Evolutionary conservation across 2,329 filamentous ascomycete genomes (phyloP), one percentile per base, ranked within the genome.

Genomic region (Teratosphaeria gauchensis): DNA sequence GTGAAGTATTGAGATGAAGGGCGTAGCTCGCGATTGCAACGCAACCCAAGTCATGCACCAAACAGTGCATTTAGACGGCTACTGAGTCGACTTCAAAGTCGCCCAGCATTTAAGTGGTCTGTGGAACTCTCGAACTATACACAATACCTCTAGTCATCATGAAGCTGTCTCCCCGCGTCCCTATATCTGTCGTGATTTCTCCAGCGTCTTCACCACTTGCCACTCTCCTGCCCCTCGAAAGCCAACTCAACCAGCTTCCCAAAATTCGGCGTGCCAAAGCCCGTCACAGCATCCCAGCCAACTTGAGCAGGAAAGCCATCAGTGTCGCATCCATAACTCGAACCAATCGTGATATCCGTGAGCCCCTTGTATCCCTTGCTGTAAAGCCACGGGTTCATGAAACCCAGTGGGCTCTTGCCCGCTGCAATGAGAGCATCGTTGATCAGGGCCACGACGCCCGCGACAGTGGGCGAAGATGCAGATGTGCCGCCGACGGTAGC

Each of bases 321-420:
- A 12, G 59, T 62, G 55, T 68, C 65, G 57, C 67, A 69, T 2
- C 67, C 66, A 35, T 56, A 62, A 53, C 60, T 62, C 12, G 56
- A 65, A 2, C 76, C 76, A 42, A 69, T 72, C 32, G 64, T 75
- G 64, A 71, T 75, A 63, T 84, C 82, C 1, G 73, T 82, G 21
- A 84, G 73, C 0, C 74, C 79, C 62, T 74, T 69, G 61, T 75
- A 75, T 1, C 76, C 77, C 54, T 69, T 68, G 11, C 72, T 72
- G 66, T 85, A 85, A 5, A 84, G 65, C 80, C 80, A 84, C 0
- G 82, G 82, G 64, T 86, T 85, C 48, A 85, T 61, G 73, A 82
- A 85, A 0, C 83, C 83, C 53, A 85, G 72, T 0, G 76, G 69
- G 0, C 77, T 68, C 68, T 80, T 78, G 4, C 80, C 79, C 2